These are phyloP conservation scores for Clarireedia hainanense DNA, from an alignment of 2,329 filamentous ascomycete genomes.

Conservation along the genomic window DNA sequence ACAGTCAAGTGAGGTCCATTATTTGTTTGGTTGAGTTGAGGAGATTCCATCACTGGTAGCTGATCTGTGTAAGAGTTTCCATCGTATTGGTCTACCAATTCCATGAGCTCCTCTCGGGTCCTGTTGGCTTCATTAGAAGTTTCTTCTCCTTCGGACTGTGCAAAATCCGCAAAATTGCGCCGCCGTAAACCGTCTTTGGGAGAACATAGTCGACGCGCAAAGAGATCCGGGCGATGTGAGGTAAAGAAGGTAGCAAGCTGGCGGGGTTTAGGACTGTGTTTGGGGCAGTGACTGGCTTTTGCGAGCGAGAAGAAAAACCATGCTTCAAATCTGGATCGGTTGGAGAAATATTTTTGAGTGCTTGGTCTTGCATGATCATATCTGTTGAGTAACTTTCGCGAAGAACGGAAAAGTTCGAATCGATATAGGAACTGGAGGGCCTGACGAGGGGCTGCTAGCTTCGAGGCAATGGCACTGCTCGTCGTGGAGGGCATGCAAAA, in stretches of 20 bases:
- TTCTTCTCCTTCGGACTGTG: conserved; percentile 1
- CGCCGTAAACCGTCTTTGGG: conserved; percentile 10
- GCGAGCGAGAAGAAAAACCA: conserved; percentile 29
- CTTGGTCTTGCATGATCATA: neutral
- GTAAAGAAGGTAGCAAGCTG: conserved; percentile 16
- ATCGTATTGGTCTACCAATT: conserved; percentile 43
- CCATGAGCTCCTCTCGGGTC: conserved; percentile 41
- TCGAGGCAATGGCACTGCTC: conserved; percentile 39
- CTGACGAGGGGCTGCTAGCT: conserved; percentile 33
- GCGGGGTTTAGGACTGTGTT: conserved; percentile 17
- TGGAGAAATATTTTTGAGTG: conserved; percentile 9
- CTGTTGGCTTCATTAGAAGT: conserved; percentile 11
- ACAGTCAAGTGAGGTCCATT: conserved; percentile 42
- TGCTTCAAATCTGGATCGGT: conserved; percentile 21
- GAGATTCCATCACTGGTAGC: conserved; percentile 43
- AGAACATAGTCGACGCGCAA: conserved; percentile 3
- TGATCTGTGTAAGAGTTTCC: conserved; percentile 45
- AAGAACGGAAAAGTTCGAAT: conserved; percentile 9
- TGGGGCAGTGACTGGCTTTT: conserved; percentile 24
- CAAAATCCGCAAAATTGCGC: conserved; percentile 12
- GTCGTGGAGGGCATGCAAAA: conserved; percentile 44
- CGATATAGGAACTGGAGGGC: conserved; percentile 28
- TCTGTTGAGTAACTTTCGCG: conserved; percentile 3
- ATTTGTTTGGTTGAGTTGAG: conserved; percentile 42
- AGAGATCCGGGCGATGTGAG: conserved; percentile 13